Evolutionary conservation across 495 filamentous ascomycete genomes (phyloP), one percentile per base, ranked within the genome.

Genomic region (Aspergillus avenaceus): DNA sequence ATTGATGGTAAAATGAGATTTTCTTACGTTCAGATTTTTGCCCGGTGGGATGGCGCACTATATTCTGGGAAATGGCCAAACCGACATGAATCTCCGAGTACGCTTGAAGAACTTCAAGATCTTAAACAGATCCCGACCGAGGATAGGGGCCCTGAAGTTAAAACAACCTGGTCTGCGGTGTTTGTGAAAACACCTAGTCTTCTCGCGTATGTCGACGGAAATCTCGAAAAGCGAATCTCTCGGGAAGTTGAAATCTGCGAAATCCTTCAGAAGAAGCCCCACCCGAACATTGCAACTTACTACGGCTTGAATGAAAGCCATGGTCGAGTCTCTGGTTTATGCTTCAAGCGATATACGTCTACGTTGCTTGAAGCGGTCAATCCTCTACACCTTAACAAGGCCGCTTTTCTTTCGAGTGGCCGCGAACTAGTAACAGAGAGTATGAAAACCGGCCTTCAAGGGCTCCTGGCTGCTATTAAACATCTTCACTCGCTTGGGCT

Each of bases 211-310:
- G 16, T 25, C n/a, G 24, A 58, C 43, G 38, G 47, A 21, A 49
- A n/a, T n/a, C n/a, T 58, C 32, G 11, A 47, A 56, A 43, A 52
- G 12, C 43, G 46, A 44, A 56, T 66, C 31, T 22, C 47, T 36
- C 50, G 51, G 47, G 60, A 66, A 55, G 46, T 54, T 40, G 49
- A 56, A 40, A 56, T 47, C 25, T 69, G 60, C 50, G 50, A 70
- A 52, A 60, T 70, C 7, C 65, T 69, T 27, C 38, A 66, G 50
- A 23, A 40, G 44, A 62, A 67, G 37, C 68, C 70, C 14, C 66
- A 75, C 51, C 69, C 62, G n/a, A 65, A 70, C 48, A 70, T 71
- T 43, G 58, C 70, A 34, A 45, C 49, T 24, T 72, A 73, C 50
- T 65, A 67, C 45, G 65, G 58, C 21, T 71, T 54, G 49, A 49